Evolutionary conservation across 306 rosid genomes (phyloP).

Genomic region (Sicyos edulis): DNA sequence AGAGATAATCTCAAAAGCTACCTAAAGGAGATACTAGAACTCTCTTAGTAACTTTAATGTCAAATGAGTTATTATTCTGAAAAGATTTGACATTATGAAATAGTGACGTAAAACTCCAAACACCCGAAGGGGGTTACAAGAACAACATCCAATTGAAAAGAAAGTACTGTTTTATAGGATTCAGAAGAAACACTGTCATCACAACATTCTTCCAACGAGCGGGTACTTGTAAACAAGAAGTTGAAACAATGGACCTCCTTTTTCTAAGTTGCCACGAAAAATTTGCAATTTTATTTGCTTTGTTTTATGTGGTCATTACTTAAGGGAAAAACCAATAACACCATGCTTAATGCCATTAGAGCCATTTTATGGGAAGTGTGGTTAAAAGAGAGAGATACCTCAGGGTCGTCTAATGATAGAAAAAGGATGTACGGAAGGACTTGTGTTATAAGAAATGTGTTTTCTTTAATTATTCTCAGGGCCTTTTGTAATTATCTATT

Average conservation of each 20-base stretch:
- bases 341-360: background rate
- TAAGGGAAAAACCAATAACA: background rate
- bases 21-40: background rate
- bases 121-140: too few relatives aligned
- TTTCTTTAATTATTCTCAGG: background rate
- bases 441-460: background rate
- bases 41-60: background rate
- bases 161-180: too few relatives aligned
- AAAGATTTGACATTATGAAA: too few relatives aligned
- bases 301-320: conserved; percentile 1
- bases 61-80: background rate
- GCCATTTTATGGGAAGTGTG: background rate
- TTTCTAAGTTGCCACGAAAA: background rate
- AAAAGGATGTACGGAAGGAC: background rate
- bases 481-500: background rate
- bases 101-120: too few relatives aligned
- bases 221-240: background rate
- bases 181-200: too few relatives aligned
- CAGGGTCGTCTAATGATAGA: background rate
- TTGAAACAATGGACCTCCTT: background rate
- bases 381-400: background rate
- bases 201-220: background rate
- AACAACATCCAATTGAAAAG: too few relatives aligned
- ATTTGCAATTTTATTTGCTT: background rate
- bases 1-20: background rate